Conservation (phyloP, 75 land plant species). For the Isoetes taiwanensis region DNA sequence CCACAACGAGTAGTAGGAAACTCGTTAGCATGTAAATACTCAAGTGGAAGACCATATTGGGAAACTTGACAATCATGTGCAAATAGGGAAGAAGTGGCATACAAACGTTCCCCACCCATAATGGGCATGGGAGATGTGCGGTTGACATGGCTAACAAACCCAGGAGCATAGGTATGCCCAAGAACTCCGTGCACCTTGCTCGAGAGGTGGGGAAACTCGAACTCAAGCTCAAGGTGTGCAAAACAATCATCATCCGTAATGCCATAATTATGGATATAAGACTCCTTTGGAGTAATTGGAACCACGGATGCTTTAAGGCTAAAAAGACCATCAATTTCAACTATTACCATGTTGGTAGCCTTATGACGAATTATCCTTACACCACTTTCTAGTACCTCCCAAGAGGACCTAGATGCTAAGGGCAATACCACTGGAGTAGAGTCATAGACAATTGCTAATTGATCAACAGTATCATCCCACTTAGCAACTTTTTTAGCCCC, state of each 20-base stretch:
- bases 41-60: too few relatives aligned
- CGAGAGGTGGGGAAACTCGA: conserved; percentile 31
- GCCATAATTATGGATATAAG: conserved; percentile 40
- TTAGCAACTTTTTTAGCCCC: conserved; percentile 18
- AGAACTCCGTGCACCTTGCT: conserved; percentile 34
- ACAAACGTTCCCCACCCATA: conserved; percentile 46
- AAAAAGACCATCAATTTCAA: conserved; percentile 14
- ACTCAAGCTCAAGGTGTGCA: conserved; percentile 62
- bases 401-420: conserved; percentile 18
- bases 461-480: conserved; percentile 31
- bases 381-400: conserved; percentile 19
- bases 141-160: conserved; percentile 30
- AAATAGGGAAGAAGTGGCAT: conserved; percentile 23
- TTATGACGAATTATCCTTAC: conserved; percentile 6
- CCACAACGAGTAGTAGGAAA: too few relatives aligned
- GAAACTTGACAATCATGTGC: conserved; percentile 30
- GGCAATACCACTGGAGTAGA: conserved; percentile 23
- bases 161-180: conserved; percentile 37
- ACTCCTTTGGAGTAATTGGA: conserved; percentile 35
- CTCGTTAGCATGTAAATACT: too few relatives aligned
- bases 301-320: conserved; percentile 25
- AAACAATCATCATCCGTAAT: conserved; percentile 37
- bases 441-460: conserved; percentile 28
- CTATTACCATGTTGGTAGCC: background rate
- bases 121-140: conserved; percentile 38